Evolutionary conservation across 352 stramenopile species (phyloP).

Genomic region (Pythium vanterpoolii): DNA sequence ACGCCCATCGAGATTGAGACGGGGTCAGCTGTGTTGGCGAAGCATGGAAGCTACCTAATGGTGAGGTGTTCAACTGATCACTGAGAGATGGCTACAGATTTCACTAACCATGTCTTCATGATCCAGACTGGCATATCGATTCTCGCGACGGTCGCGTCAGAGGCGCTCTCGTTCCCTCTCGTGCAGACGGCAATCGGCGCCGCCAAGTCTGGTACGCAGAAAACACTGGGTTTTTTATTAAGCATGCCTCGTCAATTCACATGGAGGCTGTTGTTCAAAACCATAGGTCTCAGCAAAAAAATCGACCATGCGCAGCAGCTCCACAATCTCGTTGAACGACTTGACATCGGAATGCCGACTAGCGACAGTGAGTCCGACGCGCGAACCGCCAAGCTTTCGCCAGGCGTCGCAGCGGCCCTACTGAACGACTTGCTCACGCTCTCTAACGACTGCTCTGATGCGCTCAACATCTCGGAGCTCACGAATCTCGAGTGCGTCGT

Average conservation of each 20-base stretch:
- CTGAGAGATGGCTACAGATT: background rate
- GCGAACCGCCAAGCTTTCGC: background rate
- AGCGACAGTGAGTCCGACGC: background rate
- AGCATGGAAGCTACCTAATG: background rate
- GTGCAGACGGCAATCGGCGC: constrained; percentile 4
- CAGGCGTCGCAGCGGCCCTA: background rate
- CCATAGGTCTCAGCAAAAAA: background rate
- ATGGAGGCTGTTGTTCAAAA: background rate
- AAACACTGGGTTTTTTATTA: background rate
- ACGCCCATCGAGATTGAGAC: background rate
- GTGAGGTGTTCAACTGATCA: background rate
- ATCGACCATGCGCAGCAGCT: background rate
- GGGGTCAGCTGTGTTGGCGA: background rate
- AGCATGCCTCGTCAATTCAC: background rate
- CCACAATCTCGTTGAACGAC: constrained; percentile 16
- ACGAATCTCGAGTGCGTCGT: constrained; percentile 12
- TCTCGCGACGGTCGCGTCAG: background rate
- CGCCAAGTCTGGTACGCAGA: background rate
- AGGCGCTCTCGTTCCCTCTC: constrained; percentile 2
- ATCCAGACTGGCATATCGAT: constrained; percentile 3
- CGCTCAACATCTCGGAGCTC: constrained; percentile 6
- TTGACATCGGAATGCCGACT: background rate
- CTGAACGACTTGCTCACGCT: constrained; percentile 14
- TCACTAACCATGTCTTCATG: background rate
- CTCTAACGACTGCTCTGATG: constrained; percentile 6